phyloP scores from a whole-genome alignment of 2,329 filamentous ascomycete species.

The Epichloe baconii region DNA sequence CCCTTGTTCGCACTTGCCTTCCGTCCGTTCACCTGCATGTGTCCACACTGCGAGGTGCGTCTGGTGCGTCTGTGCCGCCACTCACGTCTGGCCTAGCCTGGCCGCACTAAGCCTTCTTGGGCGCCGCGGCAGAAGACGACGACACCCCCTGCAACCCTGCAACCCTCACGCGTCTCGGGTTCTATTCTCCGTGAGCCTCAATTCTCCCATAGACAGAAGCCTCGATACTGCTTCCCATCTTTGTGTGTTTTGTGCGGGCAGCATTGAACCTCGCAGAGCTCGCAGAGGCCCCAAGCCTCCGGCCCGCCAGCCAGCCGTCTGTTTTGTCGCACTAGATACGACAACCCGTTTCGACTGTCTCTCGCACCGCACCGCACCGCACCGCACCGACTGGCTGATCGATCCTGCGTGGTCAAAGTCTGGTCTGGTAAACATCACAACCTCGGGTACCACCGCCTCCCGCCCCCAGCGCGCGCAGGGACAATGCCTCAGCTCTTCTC shows the following conservation, averaged over 20 bases:
- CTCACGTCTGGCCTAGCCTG: not conserved
- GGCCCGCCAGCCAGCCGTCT: not conserved
- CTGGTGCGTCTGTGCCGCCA: too few species aligned
- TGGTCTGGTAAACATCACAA: constrained; percentile 1
- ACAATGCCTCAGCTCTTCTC: constrained; percentile 6
- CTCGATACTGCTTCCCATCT: not conserved
- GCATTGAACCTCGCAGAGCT: not conserved
- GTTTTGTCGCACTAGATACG: not conserved
- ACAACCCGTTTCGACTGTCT: not conserved
- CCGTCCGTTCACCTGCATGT: too few species aligned
- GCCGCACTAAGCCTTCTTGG: constrained; percentile 16
- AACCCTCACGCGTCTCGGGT: constrained; percentile 16
- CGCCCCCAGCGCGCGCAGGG: not conserved
- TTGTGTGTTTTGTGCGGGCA: not conserved
- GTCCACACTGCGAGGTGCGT: too few species aligned
- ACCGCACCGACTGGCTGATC: not conserved
- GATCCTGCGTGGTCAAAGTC: not conserved
- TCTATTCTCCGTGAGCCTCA: not conserved
- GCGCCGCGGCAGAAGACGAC: constrained; percentile 15
- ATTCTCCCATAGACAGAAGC: not conserved
- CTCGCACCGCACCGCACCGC: not conserved
- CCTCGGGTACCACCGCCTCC: not conserved
- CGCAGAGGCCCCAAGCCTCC: not conserved
- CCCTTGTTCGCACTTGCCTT: not conserved
- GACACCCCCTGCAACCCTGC: constrained; percentile 6